Percentiles rank a stretch among this genome's conserved stretches.
Conservation (phyloP, 306 rosid species). For the Dryas octopetala region DNA sequence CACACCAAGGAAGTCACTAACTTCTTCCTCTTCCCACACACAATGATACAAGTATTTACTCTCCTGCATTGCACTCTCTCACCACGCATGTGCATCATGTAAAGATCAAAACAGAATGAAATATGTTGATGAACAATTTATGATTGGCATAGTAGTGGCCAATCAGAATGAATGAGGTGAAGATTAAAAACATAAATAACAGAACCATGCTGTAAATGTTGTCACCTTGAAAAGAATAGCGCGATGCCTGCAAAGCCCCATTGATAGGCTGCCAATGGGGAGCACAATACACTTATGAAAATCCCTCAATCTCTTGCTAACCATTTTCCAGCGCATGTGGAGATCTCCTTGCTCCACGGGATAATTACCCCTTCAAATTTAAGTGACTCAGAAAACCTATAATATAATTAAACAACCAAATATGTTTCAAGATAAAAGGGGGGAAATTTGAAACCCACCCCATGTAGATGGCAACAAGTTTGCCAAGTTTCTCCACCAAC, state of each 20-base stretch:
- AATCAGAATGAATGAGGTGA: neutral
- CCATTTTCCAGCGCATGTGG: constrained; percentile 79
- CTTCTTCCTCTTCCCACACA: too few relatives aligned
- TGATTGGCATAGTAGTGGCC: too few relatives aligned
- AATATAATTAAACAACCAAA: constrained; percentile 1
- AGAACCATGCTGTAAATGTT: constrained; percentile 2
- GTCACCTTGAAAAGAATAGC: constrained; percentile 97
- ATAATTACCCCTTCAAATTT: constrained; percentile 65
- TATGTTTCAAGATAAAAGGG: neutral
- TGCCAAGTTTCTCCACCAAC: constrained; percentile 84
- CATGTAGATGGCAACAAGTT: constrained; percentile 88
- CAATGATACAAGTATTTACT: too few relatives aligned
- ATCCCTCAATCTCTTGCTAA: constrained; percentile 73
- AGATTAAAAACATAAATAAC: neutral
- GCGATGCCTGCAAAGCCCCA: constrained; percentile 93
- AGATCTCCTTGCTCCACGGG: constrained; percentile 87
- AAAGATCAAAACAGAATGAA: too few relatives aligned
- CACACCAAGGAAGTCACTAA: too few relatives aligned
- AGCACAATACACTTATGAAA: constrained; percentile 79
- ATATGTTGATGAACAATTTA: too few relatives aligned
- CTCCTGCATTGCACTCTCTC: too few relatives aligned
- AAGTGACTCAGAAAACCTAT: constrained; percentile 15
- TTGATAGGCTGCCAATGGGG: constrained; percentile 83
- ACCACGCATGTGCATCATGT: too few relatives aligned
- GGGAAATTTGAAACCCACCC: constrained; percentile 52